Base-by-base conservation (phyloP, 1,139 yeast species). In the Eremothecium sinecaudum region DNA sequence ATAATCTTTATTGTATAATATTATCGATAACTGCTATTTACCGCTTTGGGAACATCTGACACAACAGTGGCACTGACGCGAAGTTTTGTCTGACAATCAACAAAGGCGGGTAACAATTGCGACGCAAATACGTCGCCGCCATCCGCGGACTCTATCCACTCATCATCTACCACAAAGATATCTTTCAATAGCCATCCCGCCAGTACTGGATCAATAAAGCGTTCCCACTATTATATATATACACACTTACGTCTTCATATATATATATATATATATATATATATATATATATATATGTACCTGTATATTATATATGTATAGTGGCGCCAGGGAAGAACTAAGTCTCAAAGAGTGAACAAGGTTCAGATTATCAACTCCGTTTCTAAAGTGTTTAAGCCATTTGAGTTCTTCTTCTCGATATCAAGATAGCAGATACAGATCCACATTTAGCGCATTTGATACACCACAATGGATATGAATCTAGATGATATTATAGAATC, bases 401-500 rank as follows among this genome's bases (percentile, higher is more conserved):
- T 24, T 12, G 16, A 14, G 17, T 24, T 24, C 16, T 10, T 19
- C 21, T 19, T 24, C 28, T 24, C 13, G 16, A 24, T 15, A 24
- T 24, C 28, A 16, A 16, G n/a, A 24, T 11, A n/a, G 28, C 16
- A 24, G n/a, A 24, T 15, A 24, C 28, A 15, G 13, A 14, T 15
- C 17, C 16, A 24, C 13, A 19, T 19, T 19, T 19, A 24, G 16
- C 28, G n/a, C n/a, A 14, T 12, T n/a, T n/a, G n/a, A n/a, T 12
- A 14, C 21, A 18, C 21, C 30, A 17, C 19, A 27, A 36, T 36
- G 36, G 18, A 14, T 11, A 34, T 36, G 32, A 36, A 35, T 18
- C 18, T 36, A 9, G 39, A 34, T 17, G 32, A 32, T n/a, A 34
- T 39, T 13, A 37, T 39, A 15, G 32, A 33, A 4, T 34, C 39